phyloP scores from a whole-genome alignment of 352 stramenopile species.

The Phytophthora meadii region DNA sequence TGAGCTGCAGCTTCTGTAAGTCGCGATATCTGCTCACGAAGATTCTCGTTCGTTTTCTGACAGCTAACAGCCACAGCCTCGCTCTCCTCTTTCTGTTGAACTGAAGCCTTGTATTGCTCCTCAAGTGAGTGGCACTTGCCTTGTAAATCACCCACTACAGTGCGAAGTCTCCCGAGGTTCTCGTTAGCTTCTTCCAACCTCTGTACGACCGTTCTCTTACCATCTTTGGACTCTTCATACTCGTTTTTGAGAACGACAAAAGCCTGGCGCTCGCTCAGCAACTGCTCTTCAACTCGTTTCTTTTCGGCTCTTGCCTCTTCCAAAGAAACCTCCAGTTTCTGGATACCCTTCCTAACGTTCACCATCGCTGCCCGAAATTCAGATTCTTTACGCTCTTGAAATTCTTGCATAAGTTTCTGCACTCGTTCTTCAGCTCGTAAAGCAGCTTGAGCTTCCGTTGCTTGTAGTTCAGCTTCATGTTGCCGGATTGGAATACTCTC shows the following conservation, averaged over 20 bases:
- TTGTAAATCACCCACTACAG: conserved; percentile 54
- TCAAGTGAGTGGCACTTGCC: conserved; percentile 41
- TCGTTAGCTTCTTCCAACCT: conserved; percentile 76
- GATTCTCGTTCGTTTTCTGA: conserved; percentile 27
- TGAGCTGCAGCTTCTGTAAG: conserved; percentile 29
- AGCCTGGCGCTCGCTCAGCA: conserved; percentile 53
- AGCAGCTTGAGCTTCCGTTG: conserved; percentile 56
- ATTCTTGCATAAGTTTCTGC: conserved; percentile 65
- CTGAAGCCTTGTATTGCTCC: conserved; percentile 32
- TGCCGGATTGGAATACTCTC: conserved; percentile 54
- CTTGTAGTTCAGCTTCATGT: conserved; percentile 63
- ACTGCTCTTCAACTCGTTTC: conserved; percentile 59
- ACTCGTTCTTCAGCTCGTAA: conserved; percentile 59
- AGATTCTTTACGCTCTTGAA: conserved; percentile 66
- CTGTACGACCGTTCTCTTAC: conserved; percentile 53
- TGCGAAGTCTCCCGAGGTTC: conserved; percentile 65
- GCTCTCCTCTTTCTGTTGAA: conserved; percentile 26
- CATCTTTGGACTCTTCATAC: conserved; percentile 53
- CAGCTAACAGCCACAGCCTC: conserved; percentile 6
- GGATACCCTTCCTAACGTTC: conserved; percentile 75
- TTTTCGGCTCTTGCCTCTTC: conserved; percentile 57
- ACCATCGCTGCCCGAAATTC: conserved; percentile 77
- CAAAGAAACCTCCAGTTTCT: conserved; percentile 64
- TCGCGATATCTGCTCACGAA: conserved; percentile 28
- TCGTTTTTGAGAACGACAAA: conserved; percentile 68